Conservation (phyloP, 2,329 filamentous ascomycete species). For the Incumbomyces delicatus region DNA sequence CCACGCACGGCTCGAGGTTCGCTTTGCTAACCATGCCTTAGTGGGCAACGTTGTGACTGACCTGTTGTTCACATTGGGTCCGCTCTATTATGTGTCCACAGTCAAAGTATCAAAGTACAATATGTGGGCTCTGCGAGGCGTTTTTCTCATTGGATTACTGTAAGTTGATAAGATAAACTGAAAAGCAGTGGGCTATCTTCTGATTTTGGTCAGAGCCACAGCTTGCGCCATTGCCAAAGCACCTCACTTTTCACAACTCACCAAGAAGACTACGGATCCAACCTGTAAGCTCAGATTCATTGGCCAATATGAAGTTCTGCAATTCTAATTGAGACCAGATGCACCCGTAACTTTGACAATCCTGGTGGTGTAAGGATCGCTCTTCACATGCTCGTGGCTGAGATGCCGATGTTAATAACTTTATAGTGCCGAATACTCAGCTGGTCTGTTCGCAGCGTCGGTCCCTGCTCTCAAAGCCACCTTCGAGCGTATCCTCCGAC, state of each 20-base stretch:
- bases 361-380: neutral
- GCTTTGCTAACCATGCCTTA: neutral
- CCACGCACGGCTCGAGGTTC: too few relatives aligned
- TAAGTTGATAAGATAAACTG: too few relatives aligned
- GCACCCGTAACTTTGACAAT: neutral
- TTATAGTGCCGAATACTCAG: conserved; percentile 1
- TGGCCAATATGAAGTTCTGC: too few relatives aligned
- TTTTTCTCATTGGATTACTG: conserved; percentile 5
- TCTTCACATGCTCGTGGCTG: neutral
- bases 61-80: conserved; percentile 6
- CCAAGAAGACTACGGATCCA: conserved; percentile 1
- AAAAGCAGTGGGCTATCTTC: too few relatives aligned
- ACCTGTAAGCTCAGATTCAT: conserved; percentile 1
- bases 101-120: conserved; percentile 7
- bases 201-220: neutral
- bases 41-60: conserved; percentile 5
- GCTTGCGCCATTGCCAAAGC: conserved; percentile 6
- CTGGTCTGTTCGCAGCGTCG: conserved; percentile 4
- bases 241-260: neutral
- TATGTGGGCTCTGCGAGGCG: conserved; percentile 5
- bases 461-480: conserved; percentile 4
- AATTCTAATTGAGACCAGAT: too few relatives aligned
- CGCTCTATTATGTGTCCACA: conserved; percentile 4
- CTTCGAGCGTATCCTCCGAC: conserved; percentile 4
- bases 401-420: neutral